Evolutionary conservation across 2,329 filamentous ascomycete species (phyloP).

Genomic region (Tolypocladium pustulatum): DNA sequence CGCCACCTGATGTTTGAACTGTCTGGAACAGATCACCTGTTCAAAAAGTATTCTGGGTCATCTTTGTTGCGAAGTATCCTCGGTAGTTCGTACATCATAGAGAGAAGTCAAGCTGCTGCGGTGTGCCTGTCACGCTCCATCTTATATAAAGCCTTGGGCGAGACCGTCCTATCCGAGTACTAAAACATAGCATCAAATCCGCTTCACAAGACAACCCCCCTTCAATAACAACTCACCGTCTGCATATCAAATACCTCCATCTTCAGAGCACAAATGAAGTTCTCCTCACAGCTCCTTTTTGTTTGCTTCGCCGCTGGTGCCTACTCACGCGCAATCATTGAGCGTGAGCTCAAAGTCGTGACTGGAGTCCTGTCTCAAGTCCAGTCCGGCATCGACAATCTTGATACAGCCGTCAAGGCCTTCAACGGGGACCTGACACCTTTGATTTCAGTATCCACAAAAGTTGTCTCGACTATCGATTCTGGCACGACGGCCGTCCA

Average conservation of each 20-base stretch:
- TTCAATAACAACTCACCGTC: not conserved
- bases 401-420: not conserved
- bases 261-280: conserved; percentile 1
- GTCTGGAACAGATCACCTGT: not conserved
- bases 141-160: not conserved
- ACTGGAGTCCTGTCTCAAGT: not conserved
- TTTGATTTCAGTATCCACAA: not conserved
- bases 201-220: not conserved
- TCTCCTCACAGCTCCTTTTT: not conserved
- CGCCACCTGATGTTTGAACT: not conserved
- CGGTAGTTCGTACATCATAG: not conserved
- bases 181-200: not conserved
- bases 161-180: not conserved
- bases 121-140: rapidly evolving
- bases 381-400: not conserved
- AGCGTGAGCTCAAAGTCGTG: not conserved
- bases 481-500: not conserved
- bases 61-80: not conserved
- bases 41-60: not conserved
- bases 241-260: not conserved
- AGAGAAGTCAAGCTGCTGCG: not conserved
- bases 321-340: not conserved
- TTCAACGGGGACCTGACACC: not conserved
- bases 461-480: not conserved
- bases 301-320: not conserved